Evolutionary conservation across 352 stramenopile species (phyloP), one percentile per base, ranked within the genome.

Genomic region (Halophytophthora polymorphica): DNA sequence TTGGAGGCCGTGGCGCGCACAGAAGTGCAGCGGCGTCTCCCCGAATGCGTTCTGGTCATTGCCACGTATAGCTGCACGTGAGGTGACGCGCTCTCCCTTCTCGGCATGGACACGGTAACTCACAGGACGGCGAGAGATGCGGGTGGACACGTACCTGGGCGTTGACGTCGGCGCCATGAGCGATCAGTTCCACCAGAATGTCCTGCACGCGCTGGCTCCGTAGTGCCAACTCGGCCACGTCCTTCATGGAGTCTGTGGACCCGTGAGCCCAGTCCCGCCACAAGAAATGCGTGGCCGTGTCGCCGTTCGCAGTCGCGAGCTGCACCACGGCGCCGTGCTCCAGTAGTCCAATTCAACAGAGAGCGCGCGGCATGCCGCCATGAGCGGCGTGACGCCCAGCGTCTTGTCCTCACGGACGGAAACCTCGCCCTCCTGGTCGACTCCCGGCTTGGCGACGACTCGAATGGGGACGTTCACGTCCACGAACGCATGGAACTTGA

Each of bases 401-500:
- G 37, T 61, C 56, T 25, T 60, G 29, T 68, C 59, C 48, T 64
- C 54, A 6, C 50, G 44, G 55, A 61, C 18, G 15, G 21, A 11
- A 55, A 61, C 34, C 13, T 39, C 6, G 25, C 58, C 18, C 3
- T 31, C 8, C 25, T 31, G 25, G 8, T 4, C 8, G 25, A 6
- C 28, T n/a, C 18, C 53, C 15, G 7, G 25, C 1, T 15, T 39
- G 14, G 11, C 12, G 50, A 39, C 35, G 18, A 70, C 39, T 2
- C 43, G 54, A 0, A 88, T 70, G 0, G 77, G 69, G 1, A 90
- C 42, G 40, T 93, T 89, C 29, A 93, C 64, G 41, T 90, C 83
- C 33, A 66, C 39, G 48, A 93, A 90, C 3, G 56, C 60, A 34
- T 88, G 73, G 5, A 77, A 56, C 22, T 73, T 78, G 17, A 93